A percentile compares a stretch with the other conserved stretches of the same genome.
phyloP scores from a whole-genome alignment of 1,284 basidiomycete genomes.

The Malassezia equina region DNA sequence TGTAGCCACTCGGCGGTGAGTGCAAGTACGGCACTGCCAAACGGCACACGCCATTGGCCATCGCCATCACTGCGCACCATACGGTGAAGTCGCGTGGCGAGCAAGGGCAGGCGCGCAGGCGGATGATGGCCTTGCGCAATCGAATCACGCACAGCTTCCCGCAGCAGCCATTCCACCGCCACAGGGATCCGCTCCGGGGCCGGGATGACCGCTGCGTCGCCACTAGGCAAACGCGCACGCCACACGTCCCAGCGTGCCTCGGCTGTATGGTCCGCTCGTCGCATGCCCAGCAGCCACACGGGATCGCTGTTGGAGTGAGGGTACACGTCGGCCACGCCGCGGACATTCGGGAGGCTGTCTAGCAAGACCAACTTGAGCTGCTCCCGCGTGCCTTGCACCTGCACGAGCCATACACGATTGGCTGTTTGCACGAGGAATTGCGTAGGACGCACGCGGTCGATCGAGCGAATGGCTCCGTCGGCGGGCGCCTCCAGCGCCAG shows the following conservation, averaged over 20 bases:
- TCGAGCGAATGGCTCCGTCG: constrained; percentile 5
- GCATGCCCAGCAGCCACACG: constrained; percentile 10
- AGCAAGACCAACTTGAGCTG: neutral
- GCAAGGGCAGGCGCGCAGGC: constrained; percentile 7
- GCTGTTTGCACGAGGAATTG: constrained; percentile 6
- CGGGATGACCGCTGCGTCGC: neutral
- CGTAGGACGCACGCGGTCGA: neutral
- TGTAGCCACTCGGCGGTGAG: neutral
- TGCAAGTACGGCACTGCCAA: constrained; percentile 5
- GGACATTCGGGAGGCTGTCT: constrained; percentile 6
- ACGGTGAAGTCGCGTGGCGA: constrained; percentile 6
- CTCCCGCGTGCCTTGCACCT: neutral
- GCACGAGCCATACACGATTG: constrained; percentile 16
- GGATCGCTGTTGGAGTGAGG: neutral
- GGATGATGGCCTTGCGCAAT: neutral
- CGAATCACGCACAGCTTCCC: neutral
- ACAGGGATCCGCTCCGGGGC: constrained; percentile 8
- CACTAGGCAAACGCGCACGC: constrained; percentile 9
- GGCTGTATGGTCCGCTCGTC: neutral
- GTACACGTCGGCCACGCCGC: constrained; percentile 8
- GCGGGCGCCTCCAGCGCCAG: neutral
- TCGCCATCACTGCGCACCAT: neutral
- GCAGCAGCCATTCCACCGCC: constrained; percentile 6
- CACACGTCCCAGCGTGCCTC: constrained; percentile 15
- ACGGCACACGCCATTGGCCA: constrained; percentile 6